Evolutionary conservation across 192 early-diverging fungal species (phyloP).

Genomic region (Mortierella claussenii): DNA sequence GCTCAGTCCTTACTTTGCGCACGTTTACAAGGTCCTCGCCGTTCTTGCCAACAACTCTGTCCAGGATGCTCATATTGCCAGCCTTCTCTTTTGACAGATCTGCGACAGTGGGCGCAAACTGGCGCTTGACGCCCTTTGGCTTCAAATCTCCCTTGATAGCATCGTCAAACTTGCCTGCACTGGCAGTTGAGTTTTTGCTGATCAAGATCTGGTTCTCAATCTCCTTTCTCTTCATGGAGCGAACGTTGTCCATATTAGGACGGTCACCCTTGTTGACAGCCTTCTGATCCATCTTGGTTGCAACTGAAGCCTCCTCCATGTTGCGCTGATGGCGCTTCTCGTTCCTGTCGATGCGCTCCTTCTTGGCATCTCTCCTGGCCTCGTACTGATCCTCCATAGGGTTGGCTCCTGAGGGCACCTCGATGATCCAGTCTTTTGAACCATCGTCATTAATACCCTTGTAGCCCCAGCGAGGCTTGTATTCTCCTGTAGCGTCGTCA

Average conservation of each 20-base stretch:
- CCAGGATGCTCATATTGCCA: constrained; percentile 73
- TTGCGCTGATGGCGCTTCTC: constrained; percentile 88
- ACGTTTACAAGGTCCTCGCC: constrained; percentile 62
- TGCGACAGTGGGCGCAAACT: constrained; percentile 71
- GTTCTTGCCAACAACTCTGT: constrained; percentile 70
- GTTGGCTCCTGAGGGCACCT: constrained; percentile 87
- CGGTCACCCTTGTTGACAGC: constrained; percentile 57
- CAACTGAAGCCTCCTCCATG: constrained; percentile 77
- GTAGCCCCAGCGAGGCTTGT: constrained; percentile 92
- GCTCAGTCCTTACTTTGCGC: constrained; percentile 57
- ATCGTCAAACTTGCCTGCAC: constrained; percentile 92
- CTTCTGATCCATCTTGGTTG: constrained; percentile 60
- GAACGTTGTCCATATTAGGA: constrained; percentile 60
- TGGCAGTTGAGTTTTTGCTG: constrained; percentile 88
- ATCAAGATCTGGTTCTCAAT: constrained; percentile 77
- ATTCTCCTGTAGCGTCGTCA: constrained; percentile 87
- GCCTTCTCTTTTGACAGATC: constrained; percentile 77
- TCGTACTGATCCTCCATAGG: constrained; percentile 90
- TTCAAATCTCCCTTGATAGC: constrained; percentile 83
- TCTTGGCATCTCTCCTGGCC: constrained; percentile 83
- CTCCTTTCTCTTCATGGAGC: constrained; percentile 75
- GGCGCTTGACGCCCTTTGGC: constrained; percentile 81
- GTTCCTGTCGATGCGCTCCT: constrained; percentile 90
- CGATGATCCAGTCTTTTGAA: constrained; percentile 91
- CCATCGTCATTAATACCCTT: constrained; percentile 82